Evolutionary conservation across 371 early-diverging fungal species (phyloP).

Genomic region (Gilbertella persicaria): DNA sequence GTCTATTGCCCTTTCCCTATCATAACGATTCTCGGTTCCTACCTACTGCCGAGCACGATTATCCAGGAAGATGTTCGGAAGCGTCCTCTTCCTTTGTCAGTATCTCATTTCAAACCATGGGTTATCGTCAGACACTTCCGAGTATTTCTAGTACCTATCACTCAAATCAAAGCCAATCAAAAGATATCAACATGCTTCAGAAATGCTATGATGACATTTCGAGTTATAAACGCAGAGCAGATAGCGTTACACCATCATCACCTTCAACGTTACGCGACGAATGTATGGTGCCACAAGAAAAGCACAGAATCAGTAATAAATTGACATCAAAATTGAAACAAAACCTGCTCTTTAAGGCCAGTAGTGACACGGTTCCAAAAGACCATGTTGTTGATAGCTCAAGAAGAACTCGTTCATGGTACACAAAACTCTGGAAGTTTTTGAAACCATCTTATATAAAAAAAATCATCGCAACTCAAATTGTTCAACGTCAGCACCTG

Average conservation of each 20-base stretch:
- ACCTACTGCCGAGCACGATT: conserved; percentile 30
- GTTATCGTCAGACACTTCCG: conserved; percentile 15
- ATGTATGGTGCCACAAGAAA: conserved; percentile 8
- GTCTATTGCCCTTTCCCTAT: conserved; percentile 27
- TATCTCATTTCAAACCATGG: conserved; percentile 7
- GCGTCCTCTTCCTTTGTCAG: conserved; percentile 10
- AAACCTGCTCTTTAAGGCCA: conserved; percentile 9
- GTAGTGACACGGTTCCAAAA: too few species aligned
- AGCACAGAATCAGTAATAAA: conserved; percentile 10
- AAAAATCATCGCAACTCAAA: background rate
- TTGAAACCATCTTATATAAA: conserved; percentile 5
- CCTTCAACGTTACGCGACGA: conserved; percentile 12
- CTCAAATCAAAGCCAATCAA: too few species aligned
- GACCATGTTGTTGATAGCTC: background rate
- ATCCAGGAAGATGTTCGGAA: conserved; percentile 16
- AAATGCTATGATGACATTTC: background rate
- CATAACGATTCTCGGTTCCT: conserved; percentile 31
- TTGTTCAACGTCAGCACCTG: conserved; percentile 8
- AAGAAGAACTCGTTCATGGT: conserved; percentile 3
- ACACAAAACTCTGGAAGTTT: conserved; percentile 23
- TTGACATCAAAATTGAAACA: conserved; percentile 12
- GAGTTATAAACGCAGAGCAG: conserved; percentile 11
- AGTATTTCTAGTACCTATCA: too few species aligned
- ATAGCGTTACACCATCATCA: conserved; percentile 16
- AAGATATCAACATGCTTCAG: too few species aligned